Evolutionary conservation across 371 early-diverging fungal species (phyloP), one percentile per base, ranked within the genome.

Genomic region (Mucor indicus): DNA sequence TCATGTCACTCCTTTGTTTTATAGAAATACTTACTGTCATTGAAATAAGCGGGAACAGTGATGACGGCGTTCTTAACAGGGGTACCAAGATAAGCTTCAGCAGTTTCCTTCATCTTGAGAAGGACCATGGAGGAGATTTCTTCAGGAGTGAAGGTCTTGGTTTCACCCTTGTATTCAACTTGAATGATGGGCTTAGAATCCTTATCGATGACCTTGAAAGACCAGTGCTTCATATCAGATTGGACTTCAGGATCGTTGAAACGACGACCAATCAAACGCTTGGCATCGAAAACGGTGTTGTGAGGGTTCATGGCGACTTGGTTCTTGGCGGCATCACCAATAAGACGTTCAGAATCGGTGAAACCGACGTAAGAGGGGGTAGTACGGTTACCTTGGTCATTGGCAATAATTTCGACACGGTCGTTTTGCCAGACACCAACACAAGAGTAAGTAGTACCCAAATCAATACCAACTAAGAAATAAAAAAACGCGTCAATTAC

Each of bases 391-490:
- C 95, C 98, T 81, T 96, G 95, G 77, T 90, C 92, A 84, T 98
- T 96, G 77, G 97, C 93, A 75, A 95, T 92, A 69, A 94, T 93
- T 76, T 95, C 96, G 51, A 93, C 95, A 61, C 90, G 91, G 71
- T 95, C 98, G 78, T 95, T 93, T 75, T 91, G 91, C 86, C 91
- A 95, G 48, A 95, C 95, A 73, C 92, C 98, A 64, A 98, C 96
- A 79, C 99, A 99, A 56, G 96, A 95, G 87, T 98, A 98, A 70
- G 99, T 99, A 69, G 99, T 99, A 75, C 99, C 99, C 75, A 99
- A 85, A 86, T 99, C 98, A 75, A 91, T 91, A 81, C 91, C 91
- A 73, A 91, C 79, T 60, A 72, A 52, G 57, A 60, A 36, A 19
- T 24, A 21, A 36, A 15, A 41, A 29, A 29, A 12, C 12, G 30